Evolutionary conservation across 2,329 filamentous ascomycete species (phyloP).

Genomic region (Sordariomycetes sp.): DNA sequence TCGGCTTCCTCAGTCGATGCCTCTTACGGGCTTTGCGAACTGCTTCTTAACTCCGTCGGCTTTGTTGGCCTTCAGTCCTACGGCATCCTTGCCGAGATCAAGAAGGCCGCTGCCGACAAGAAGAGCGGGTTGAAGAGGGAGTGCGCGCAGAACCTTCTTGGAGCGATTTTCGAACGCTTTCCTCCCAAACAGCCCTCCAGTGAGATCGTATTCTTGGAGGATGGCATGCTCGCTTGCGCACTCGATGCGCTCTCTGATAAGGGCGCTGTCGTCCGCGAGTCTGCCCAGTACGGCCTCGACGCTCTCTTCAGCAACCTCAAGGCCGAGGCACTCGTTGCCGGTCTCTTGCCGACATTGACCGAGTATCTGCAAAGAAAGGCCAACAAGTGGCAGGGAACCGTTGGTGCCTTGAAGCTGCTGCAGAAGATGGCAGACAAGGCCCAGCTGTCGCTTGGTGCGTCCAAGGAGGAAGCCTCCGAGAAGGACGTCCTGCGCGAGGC

Average conservation of each 20-base stretch:
- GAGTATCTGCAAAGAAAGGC: constrained; percentile 73
- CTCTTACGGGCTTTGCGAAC: constrained; percentile 50
- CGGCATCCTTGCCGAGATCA: constrained; percentile 45
- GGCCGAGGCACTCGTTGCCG: constrained; percentile 74
- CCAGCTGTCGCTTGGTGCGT: constrained; percentile 68
- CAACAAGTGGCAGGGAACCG: constrained; percentile 95
- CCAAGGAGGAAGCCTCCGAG: constrained; percentile 73
- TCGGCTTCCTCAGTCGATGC: constrained; percentile 61
- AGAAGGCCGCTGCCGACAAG: constrained; percentile 81
- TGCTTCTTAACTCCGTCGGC: constrained; percentile 45
- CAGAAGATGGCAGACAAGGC: constrained; percentile 95
- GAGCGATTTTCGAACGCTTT: constrained; percentile 87
- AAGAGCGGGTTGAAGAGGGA: constrained; percentile 81
- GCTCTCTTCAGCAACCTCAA: constrained; percentile 72
- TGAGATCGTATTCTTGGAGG: constrained; percentile 76
- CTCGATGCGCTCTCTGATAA: constrained; percentile 88
- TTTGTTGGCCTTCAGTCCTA: constrained; percentile 43
- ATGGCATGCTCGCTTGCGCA: constrained; percentile 60
- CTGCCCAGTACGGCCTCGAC: constrained; percentile 89
- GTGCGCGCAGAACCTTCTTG: constrained; percentile 88
- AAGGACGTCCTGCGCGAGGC: constrained; percentile 86
- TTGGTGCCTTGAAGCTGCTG: constrained; percentile 75
- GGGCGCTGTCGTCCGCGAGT: constrained; percentile 77
- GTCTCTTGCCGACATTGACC: constrained; percentile 67
- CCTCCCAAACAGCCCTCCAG: constrained; percentile 66